Evolutionary conservation across 805 yeast genomes (phyloP), one percentile per base, ranked within the genome.

Genomic region (Saturnispora sekii): DNA sequence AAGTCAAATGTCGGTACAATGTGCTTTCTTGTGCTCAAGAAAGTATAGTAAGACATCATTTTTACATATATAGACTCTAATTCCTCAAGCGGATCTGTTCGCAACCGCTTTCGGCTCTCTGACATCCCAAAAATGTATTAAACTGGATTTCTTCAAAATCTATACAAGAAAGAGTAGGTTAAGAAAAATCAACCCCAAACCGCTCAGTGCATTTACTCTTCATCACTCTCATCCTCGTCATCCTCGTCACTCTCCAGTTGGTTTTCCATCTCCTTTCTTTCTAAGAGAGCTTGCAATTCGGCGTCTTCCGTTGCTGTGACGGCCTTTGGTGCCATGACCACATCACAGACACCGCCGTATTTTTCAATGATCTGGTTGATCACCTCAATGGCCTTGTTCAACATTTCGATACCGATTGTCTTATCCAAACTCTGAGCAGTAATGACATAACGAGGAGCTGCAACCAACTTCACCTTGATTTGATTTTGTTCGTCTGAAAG

Each of bases 231-330:
- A 38, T 56, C 62, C 12, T 59, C 66, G 10, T 59, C 58, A 31
- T 76, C 81, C 48, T 81, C 93, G 54, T 84, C 95, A 40, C 87
- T 82, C 48, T 84, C 88, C 57, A 81, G 81, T 62, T 81, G 79
- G 61, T 84, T 89, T 64, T 86, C 96, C 61, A 82, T 74, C 70
- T 87, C 97, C 63, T 87, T 85, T 62, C 85, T 77, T 69, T 90
- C 97, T 77, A 93, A 80, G 53, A 93, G 76, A 49, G 95, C 96
- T 67, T 88, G 95, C 61, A 93, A 77, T 69, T 89, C 97, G 49
- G 96, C 97, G 65, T 93, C 98, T 65, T 93, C 98, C 49, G 93
- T 85, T 49, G 96, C 97, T 46, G 97, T 88, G 54, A 93, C 97
- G 36, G 97, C 97, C 78, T 89, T 90, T 61, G 98, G 97, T 57